Base-by-base conservation (phyloP, 148 eudicot genomes). In the Arbutus unedo region DNA sequence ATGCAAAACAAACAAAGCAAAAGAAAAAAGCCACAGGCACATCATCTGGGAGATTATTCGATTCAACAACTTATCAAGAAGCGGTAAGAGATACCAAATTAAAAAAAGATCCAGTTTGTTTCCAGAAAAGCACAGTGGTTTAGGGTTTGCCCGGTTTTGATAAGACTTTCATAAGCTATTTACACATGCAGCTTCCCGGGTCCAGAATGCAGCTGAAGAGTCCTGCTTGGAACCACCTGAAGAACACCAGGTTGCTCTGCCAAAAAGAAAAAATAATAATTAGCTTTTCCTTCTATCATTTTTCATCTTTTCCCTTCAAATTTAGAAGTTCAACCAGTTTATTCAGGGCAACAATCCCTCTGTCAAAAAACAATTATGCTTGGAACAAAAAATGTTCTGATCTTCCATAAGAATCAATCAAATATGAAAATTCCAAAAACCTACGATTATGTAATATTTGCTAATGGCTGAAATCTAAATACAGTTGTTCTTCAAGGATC, bases 201-300 rank as follows among this genome's bases (percentile, higher is more conserved):
- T 78, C 97, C 96, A 21, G 93, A 87, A 68, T 95, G 96, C 72
- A 95, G 91, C 86, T 95, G 90, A 78, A 90, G 78, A 73, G 90
- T 88, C 85, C 75, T 70, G 87, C 92, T 91, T 5, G 87, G 89
- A 83, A 91, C 92, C 5, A 96, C 95, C 87, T 93, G 93, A 80
- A 94, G 87, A 48, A 96, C 95, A 50, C 99, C 99, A 4, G 98
- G 94, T 94, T 93, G 89, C 81, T 90, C 99, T 96, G 88, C 83
- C 50, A 81, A 84, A 82, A 82, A 18, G 21, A n/a, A 2, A 59
- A 59, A 4, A 59, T 18, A 19, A 23, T 59, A 59, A 59, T 19
- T 19, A 7, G 8, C 64, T 19, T 19, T 19, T 54, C 21, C 56
- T 6, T 6, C 38, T 14, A 16, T 19, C 41, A 18, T 11, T 19